A percentile compares a stretch with the other conserved stretches of the same genome.
Conservation (phyloP, 345 rosid genomes). For the Gossypium arboreum region DNA sequence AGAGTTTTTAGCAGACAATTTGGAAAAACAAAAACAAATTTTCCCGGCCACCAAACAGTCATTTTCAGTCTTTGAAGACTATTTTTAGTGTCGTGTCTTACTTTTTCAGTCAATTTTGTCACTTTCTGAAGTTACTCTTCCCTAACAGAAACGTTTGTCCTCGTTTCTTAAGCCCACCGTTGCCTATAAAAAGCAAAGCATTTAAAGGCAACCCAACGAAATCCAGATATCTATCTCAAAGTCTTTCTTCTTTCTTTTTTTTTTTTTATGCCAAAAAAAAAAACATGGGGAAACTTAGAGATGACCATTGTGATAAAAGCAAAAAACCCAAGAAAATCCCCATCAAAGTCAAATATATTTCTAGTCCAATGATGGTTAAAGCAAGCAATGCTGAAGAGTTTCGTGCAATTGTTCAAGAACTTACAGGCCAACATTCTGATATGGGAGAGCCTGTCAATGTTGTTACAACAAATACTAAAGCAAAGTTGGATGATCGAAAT, state of each 20-base stretch:
- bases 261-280: neutral
- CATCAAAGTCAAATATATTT: conserved; percentile 9
- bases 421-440: neutral
- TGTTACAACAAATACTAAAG: neutral
- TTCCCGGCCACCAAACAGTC: neutral
- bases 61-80: neutral
- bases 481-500: neutral
- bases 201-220: neutral
- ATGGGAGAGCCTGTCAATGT: neutral
- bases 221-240: neutral
- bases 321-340: neutral
- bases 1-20: neutral
- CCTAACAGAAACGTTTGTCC: neutral
- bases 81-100: neutral
- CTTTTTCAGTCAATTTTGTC: neutral
- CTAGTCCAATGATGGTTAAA: conserved; percentile 4
- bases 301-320: neutral
- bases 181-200: neutral
- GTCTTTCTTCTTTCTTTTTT: too few relatives aligned
- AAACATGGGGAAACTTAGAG: conserved; percentile 5
- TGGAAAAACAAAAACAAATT: neutral
- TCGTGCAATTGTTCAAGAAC: conserved; percentile 6
- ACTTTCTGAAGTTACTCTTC: neutral
- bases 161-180: neutral
- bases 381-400: conserved; percentile 10